A percentile compares a stretch with the other conserved stretches of the same genome.
phyloP scores from a whole-genome alignment of 73 alveolate species.

The Halteria grandinella region DNA sequence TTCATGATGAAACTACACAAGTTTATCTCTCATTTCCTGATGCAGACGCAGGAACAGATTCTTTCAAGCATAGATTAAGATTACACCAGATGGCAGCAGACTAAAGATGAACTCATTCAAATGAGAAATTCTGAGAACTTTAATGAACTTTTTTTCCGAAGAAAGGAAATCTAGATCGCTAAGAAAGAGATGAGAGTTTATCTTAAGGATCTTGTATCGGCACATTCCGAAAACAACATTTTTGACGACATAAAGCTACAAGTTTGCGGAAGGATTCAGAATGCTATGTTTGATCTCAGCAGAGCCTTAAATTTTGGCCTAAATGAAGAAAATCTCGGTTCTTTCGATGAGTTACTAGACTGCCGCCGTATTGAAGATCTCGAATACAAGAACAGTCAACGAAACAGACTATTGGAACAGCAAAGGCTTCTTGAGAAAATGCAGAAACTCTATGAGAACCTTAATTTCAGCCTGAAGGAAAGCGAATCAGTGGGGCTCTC shows the following conservation, averaged over 20 bases:
- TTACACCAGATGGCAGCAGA: background rate
- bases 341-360: conserved; percentile 5
- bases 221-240: background rate
- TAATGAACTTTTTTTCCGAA: conserved; percentile 4
- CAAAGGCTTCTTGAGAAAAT: conserved; percentile 10
- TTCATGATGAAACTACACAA: conserved; percentile 21
- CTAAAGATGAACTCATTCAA: background rate
- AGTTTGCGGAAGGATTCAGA: conserved; percentile 2
- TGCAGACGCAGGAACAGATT: conserved; percentile 2
- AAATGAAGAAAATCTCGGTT: background rate
- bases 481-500: conserved; percentile 19
- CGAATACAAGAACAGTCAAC: background rate
- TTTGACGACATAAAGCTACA: background rate
- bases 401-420: background rate
- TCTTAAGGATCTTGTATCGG: background rate
- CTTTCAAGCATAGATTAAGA: background rate
- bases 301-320: background rate
- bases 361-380: background rate
- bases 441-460: background rate
- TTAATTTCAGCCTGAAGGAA: conserved; percentile 7
- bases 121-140: background rate
- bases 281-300: background rate
- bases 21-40: conserved; percentile 8
- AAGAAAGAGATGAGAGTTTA: conserved; percentile 1
- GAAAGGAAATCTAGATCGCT: conserved; percentile 1